A percentile compares a stretch with the other conserved stretches of the same genome.
phyloP scores from a whole-genome alignment of 345 rosid species.

The Euphorbia lathyris region DNA sequence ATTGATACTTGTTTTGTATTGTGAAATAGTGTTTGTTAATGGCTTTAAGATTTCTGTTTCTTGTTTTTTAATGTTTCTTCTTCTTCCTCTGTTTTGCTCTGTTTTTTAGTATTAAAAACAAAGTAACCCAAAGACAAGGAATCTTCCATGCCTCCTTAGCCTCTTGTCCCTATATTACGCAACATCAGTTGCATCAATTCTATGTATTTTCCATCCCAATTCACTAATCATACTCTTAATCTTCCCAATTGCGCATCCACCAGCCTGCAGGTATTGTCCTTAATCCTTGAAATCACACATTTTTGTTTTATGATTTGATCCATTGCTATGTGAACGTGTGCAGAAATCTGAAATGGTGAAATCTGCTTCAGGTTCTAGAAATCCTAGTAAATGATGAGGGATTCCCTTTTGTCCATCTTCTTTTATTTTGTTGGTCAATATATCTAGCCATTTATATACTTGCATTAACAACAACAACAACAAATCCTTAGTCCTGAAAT shows the following conservation, averaged over 20 bases:
- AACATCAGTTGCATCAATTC: slow-evolving; percentile 24
- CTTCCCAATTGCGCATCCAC: slow-evolving; percentile 31
- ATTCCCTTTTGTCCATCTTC: slow-evolving; percentile 32
- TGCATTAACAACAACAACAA: no score
- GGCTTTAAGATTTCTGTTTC: no score
- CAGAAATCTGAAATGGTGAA: slow-evolving; percentile 29
- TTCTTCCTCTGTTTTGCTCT: no score
- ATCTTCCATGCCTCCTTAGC: slow-evolving; percentile 18
- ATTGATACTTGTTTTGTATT: no score
- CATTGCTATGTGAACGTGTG: slow-evolving; percentile 6
- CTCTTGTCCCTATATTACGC: slow-evolving; percentile 8
- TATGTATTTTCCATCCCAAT: slow-evolving; percentile 28
- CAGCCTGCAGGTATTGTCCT: slow-evolving; percentile 25
- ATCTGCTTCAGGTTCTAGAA: slow-evolving; percentile 22
- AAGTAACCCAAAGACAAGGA: no score
- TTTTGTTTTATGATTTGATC: slow-evolving; percentile 10
- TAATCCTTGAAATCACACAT: slow-evolving; percentile 27
- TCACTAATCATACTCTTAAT: slow-evolving; percentile 14
- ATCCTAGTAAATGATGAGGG: slow-evolving; percentile 39
- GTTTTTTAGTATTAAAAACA: no score
- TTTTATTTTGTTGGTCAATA: slow-evolving; percentile 33
- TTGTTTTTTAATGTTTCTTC: no score
- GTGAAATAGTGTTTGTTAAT: no score
- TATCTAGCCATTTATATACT: slow-evolving; percentile 32
- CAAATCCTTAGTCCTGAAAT: no score